Evolutionary conservation across 2,329 filamentous ascomycete species (phyloP), one percentile per base, ranked within the genome.

Genomic region (Phialophora expanda): DNA sequence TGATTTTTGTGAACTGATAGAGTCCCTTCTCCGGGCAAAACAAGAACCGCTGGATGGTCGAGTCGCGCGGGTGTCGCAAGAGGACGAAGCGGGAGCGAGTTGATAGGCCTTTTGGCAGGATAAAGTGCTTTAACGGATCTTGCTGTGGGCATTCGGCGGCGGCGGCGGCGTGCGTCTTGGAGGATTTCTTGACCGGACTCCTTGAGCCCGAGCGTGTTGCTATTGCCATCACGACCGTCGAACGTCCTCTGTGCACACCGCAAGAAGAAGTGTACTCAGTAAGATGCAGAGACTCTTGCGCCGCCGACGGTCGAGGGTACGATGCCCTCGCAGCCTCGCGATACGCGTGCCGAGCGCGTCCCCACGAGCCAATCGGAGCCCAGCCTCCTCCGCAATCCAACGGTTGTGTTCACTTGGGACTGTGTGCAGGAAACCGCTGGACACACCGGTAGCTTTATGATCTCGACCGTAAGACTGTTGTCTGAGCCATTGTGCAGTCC

Each of bases 1-100:
- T 77, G 61, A 89, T 79, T 61, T 80, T 81, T 2, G 84, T 89
- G 73, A 89, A 87, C 70, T 89, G 87, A 72, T 84, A 85, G 62
- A 89, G 78, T 3, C 87, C 87, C 22, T 79, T 80, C 28, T 82
- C 75, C 0, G 87, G 86, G 67, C 86, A 88, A 72, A 87, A 86
- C 66, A 84, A 83, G 71, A 87, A 89, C 67, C 85, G 80, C 54
- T 76, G 82, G 3, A 80, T 75, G 7, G 74, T 75, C 3, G 74
- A 75, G 14, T 81, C 84, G 44, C 81, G 80, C 7, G 87, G 87
- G 66, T 86, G 81, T 4, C 83, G 79, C 11, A 89, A 76, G 4
- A 81, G 83, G 65, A 87, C 73, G 55, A 89, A 84, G 61, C 85
- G 81, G 50, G 86, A 81, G 67, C 84, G 79, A 59, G 77, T 73